A percentile compares a stretch with the other conserved stretches of the same genome.
Conservation (phyloP, 1,284 basidiomycete genomes). For the Coniferiporia sulphurascens region DNA sequence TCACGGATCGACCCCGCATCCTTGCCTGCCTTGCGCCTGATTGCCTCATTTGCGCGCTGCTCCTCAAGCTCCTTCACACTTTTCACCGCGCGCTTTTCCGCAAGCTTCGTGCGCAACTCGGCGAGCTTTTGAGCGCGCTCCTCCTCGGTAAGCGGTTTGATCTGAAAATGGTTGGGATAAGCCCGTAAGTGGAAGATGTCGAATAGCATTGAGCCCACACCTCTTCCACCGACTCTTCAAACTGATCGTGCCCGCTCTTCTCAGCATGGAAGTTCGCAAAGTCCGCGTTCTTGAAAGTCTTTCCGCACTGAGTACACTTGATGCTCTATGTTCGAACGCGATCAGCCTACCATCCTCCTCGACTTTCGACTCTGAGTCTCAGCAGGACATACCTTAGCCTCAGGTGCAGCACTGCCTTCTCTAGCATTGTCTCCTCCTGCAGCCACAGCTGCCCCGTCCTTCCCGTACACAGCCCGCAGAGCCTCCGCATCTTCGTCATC, state of each 20-base stretch:
- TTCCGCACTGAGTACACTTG: conserved; percentile 78
- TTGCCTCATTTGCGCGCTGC: conserved; percentile 69
- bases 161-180: conserved; percentile 34
- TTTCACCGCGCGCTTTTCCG: conserved; percentile 68
- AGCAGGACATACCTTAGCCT: conserved; percentile 52
- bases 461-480: conserved; percentile 45
- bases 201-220: conserved; percentile 37
- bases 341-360: neutral
- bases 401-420: conserved; percentile 27
- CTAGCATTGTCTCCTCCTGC: conserved; percentile 32
- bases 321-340: conserved; percentile 49
- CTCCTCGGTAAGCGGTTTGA: conserved; percentile 92
- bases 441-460: conserved; percentile 33
- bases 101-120: conserved; percentile 76
- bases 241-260: conserved; percentile 91
- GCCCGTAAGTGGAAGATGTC: neutral
- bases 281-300: conserved; percentile 83
- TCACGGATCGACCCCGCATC: conserved; percentile 73
- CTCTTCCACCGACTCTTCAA: conserved; percentile 95
- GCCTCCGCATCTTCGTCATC: conserved; percentile 64
- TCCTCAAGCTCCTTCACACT: conserved; percentile 68
- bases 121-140: conserved; percentile 82
- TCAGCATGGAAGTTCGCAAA: conserved; percentile 93
- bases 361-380: neutral
- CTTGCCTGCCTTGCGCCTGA: conserved; percentile 83